Base-by-base conservation (phyloP, 352 stramenopile species). In the Phytophthora brassicae region DNA sequence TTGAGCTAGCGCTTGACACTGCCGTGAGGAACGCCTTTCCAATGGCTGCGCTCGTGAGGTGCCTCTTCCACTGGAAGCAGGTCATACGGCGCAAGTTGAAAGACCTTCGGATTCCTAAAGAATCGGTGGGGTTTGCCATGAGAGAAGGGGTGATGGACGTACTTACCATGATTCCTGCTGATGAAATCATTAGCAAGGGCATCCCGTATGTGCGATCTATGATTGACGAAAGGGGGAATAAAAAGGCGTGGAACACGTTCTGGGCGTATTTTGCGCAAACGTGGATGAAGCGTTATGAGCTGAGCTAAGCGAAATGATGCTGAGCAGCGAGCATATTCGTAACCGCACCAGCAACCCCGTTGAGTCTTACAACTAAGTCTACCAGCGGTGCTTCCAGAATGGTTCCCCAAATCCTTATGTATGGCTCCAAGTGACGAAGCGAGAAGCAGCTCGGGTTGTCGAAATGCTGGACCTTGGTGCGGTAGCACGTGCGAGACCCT, bases 341-440 rank as follows among this genome's bases (percentile, higher is more conserved):
- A 56, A 51, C 12, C 20, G 56, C 6, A 63, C 55, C 0, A 62
- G 49, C 24, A 62, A 62, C 12, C 56, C 56, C 1, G 11, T 63
- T 1, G 45, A 43, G 23, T 33, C 20, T 4, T 56, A 56, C 26
- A 50, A 63, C 26, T 38, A 38, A 5, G 11, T n/a, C 11, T 38
- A 38, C 31, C 31, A 38, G 4, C 8, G 31, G 11, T 38, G 31
- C 31, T 38, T 38, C 31, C 11, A 38, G 3, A 13, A 38, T 38
- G 31, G 31, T n/a, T 38, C 31, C 16, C 8, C 31, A 38, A 38
- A 38, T 3, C 31, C 31, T 9, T 38, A 38, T 38, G 31, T 38
- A 9, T 38, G 31, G 31, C 8, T 38, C 11, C 31, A 38, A 38
- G 31, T 38, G 8, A 38, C 31, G 16, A 14, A 38, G 31, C 11